Evolutionary conservation across 2,329 filamentous ascomycete species (phyloP), one percentile per base, ranked within the genome.

Genomic region (Neocucurbitaria cava): DNA sequence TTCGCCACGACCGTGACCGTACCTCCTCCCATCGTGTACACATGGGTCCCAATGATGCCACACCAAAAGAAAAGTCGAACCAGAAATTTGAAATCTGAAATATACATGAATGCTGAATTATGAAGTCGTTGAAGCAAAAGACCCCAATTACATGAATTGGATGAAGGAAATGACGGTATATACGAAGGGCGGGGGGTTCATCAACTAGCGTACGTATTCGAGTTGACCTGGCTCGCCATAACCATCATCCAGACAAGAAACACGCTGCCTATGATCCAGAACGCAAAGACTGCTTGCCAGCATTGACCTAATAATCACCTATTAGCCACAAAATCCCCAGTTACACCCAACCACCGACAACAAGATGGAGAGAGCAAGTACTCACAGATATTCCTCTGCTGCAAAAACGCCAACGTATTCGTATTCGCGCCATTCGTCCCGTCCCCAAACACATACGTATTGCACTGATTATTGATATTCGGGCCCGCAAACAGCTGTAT

Each of bases 181-280:
- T 21, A 45, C 6, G 23, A 43, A 39, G 43, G 21, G 30, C 15
- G 20, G 23, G 13, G 18, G 2, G 15, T 18, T 33, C 5, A 46
- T 58, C 23, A 58, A 15, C 43, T 23, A 6, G n/a, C 38, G 59
- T 77, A 80, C 51, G 76, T 69, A 54, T 79, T 79, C 54, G 76
- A 75, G 54, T 79, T 79, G 40, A 87, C 84, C 65, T 85, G 82
- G 71, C 77, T 82, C 5, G 82, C 83, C 79, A 88, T 83, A 43
- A 89, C 74, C 70, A 88, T 84, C 84, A 88, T 87, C 83, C 85
- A 89, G 20, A 88, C 69, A 66, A 87, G 81, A 64, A 88, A 87
- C n/a, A 87, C 81, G 1, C 80, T 79, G 35, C 85, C 85, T 15
- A 88, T 78, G 49, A 89, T 82, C 76, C 85, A 86, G 64, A 88